Evolutionary conservation across 805 yeast species (phyloP), one percentile per base, ranked within the genome.

Genomic region (Schwanniomyces polymorphus): DNA sequence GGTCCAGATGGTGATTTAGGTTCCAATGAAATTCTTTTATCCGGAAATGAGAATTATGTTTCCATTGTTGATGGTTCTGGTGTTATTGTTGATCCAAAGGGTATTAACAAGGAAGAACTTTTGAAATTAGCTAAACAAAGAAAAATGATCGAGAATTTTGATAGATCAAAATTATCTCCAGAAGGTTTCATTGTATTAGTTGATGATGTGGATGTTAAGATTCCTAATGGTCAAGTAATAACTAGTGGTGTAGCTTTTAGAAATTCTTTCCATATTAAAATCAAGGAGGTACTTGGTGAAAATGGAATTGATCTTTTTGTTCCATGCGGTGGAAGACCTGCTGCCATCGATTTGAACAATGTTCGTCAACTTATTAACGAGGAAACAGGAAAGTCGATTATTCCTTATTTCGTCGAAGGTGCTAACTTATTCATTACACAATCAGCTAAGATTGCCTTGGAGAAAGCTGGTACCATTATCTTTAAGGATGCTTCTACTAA

Each of bases 1-100:
- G 99, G 99, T 40, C 98, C 98, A 54, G 97, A 94, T 68, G 99
- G 99, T 62, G 99, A 92, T 70, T 77, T 92, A 56, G 99, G 99
- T 27, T 88, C 96, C 23, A 94, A 92, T 67, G 99, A 92, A 73
- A 94, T 92, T 59, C 76, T 89, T 56, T 78, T 92, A 50, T 90
- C 97, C 1, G 76, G 85, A 44, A 81, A 84, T 49, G 99, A 92
- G 72, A 78, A 73, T 41, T 94, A 94, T 63, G 86, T 91, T 55
- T 96, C 89, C 45, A 69, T 92, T 42, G 94, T 92, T 42, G 99
- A 92, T 68, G 99, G 99, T 18, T 86, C 96, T 5, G 99, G 99
- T 66, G 97, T 91, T 16, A 70, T 94, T 46, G 91, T 86, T 53
- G 99, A 92, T 74, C 95, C 96, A 49, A 75, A 85, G 43, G 99